A percentile compares a stretch with the other conserved stretches of the same genome.
Evolutionary conservation across 495 filamentous ascomycete species (phyloP).

Genomic region (Parachaetomium inaequale): DNA sequence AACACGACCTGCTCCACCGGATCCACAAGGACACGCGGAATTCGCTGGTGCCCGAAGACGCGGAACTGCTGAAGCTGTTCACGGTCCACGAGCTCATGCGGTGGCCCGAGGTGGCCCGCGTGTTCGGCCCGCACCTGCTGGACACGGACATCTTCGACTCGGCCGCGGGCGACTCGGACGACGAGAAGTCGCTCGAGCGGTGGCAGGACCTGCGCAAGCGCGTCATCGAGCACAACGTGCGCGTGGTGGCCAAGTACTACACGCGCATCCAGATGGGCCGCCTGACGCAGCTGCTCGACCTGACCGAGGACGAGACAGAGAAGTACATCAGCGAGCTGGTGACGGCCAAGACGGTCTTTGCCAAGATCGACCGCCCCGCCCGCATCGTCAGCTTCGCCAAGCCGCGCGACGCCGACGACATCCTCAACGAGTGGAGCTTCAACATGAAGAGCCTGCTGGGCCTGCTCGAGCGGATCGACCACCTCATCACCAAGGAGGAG

Average conservation of each 20-base stretch:
- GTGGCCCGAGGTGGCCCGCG: slow-evolving; percentile 86
- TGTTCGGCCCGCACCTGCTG: slow-evolving; percentile 86
- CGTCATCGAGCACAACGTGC: slow-evolving; percentile 98
- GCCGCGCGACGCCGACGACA: slow-evolving; percentile 91
- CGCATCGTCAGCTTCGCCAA: slow-evolving; percentile 89
- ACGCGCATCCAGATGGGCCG: slow-evolving; percentile 90
- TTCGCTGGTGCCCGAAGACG: slow-evolving; percentile 65
- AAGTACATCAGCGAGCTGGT: slow-evolving; percentile 95
- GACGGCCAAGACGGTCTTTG: slow-evolving; percentile 93
- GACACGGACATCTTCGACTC: slow-evolving; percentile 83
- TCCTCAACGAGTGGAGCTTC: slow-evolving; percentile 96
- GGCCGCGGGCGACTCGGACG: slow-evolving; percentile 55
- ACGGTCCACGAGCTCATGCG: slow-evolving; percentile 96
- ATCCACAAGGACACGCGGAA: slow-evolving; percentile 71
- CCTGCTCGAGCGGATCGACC: slow-evolving; percentile 88
- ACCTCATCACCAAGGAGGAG: slow-evolving; percentile 99
- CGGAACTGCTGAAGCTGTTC: slow-evolving; percentile 83
- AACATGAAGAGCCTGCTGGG: slow-evolving; percentile 98
- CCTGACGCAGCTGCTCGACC: slow-evolving; percentile 81
- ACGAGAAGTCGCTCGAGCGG: slow-evolving; percentile 72
- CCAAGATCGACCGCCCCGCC: slow-evolving; percentile 94
- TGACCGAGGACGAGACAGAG: slow-evolving; percentile 93
- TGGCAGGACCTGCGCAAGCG: slow-evolving; percentile 95
- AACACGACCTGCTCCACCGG: slow-evolving; percentile 94
- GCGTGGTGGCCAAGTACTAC: slow-evolving; percentile 97